Evolutionary conservation across 768 basidiomycete genomes (phyloP).

Genomic region (Cubamyces lactineus): DNA sequence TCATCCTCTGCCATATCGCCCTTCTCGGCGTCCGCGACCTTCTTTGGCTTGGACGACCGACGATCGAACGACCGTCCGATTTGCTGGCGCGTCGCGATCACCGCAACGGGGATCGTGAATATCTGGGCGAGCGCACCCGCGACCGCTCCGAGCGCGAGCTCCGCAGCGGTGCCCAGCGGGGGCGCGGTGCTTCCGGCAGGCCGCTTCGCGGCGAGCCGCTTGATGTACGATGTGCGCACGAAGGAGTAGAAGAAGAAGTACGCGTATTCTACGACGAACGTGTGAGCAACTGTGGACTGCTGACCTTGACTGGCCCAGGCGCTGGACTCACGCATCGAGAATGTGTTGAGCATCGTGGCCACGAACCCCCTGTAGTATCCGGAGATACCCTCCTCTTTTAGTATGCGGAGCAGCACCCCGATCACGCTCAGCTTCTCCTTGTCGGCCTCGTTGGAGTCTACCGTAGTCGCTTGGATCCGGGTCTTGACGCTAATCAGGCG

Average conservation of each 20-base stretch:
- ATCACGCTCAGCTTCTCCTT: constrained; percentile 56
- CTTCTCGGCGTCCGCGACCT: constrained; percentile 18
- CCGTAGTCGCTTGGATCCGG: constrained; percentile 81
- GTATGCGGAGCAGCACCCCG: constrained; percentile 66
- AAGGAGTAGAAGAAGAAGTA: constrained; percentile 99
- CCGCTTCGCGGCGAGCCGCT: constrained; percentile 61
- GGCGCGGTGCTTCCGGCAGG: constrained; percentile 64
- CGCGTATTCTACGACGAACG: constrained; percentile 75
- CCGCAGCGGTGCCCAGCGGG: constrained; percentile 72
- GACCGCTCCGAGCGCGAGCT: constrained; percentile 85
- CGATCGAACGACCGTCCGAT: constrained; percentile 55
- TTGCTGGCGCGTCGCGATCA: constrained; percentile 98
- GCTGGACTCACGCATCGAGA: constrained; percentile 84
- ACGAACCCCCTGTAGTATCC: constrained; percentile 92
- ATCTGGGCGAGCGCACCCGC: constrained; percentile 96
- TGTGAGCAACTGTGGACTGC: too few relatives aligned
- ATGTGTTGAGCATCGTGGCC: constrained; percentile 98
- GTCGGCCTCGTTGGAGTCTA: constrained; percentile 54
- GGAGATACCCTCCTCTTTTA: constrained; percentile 76
- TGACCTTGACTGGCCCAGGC: constrained; percentile 14
- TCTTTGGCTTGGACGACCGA: constrained; percentile 12
- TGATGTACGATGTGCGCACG: constrained; percentile 82
- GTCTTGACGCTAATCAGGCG: constrained; percentile 77
- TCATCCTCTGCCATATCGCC: constrained; percentile 17
- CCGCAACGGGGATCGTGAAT: constrained; percentile 97